A percentile compares a stretch with the other conserved stretches of the same genome.
These are phyloP conservation scores for Cichorium intybus DNA, from an alignment of 140 eudicot genomes.

Conservation along the genomic window DNA sequence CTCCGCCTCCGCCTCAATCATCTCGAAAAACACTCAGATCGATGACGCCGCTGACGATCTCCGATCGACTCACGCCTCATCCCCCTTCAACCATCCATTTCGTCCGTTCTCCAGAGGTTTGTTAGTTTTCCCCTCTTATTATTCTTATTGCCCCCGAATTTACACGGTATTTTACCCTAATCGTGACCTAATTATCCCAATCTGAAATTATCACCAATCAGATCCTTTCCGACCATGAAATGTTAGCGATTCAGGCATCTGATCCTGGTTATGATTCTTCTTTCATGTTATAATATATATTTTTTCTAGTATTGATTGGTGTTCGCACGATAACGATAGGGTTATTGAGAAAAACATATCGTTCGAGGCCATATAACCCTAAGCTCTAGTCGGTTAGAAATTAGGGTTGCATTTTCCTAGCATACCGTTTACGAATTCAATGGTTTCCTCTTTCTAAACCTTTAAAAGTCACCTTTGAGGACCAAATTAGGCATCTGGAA, in stretches of 20 bases:
- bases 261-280: background rate
- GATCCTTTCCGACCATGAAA: background rate
- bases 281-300: background rate
- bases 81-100: constrained; percentile 1
- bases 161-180: background rate
- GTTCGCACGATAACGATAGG: background rate
- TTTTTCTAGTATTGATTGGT: background rate
- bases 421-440: background rate
- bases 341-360: background rate
- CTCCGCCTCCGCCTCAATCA: constrained; percentile 14
- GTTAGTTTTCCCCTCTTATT: background rate
- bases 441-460: background rate
- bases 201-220: background rate
- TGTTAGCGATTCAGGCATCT: background rate
- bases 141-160: background rate
- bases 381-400: background rate
- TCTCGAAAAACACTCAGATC: constrained; percentile 23
- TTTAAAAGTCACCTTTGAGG: background rate
- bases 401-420: background rate
- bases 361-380: background rate
- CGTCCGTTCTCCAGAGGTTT: constrained; percentile 25
- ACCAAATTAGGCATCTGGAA: background rate
- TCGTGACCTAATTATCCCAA: constrained; percentile 8
- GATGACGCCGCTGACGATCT: constrained; percentile 11
- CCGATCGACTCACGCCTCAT: constrained; percentile 19